A percentile compares a stretch with the other conserved stretches of the same genome.
phyloP scores from a whole-genome alignment of 2,329 filamentous ascomycete species.

The Paraphoma chrysanthemicola region DNA sequence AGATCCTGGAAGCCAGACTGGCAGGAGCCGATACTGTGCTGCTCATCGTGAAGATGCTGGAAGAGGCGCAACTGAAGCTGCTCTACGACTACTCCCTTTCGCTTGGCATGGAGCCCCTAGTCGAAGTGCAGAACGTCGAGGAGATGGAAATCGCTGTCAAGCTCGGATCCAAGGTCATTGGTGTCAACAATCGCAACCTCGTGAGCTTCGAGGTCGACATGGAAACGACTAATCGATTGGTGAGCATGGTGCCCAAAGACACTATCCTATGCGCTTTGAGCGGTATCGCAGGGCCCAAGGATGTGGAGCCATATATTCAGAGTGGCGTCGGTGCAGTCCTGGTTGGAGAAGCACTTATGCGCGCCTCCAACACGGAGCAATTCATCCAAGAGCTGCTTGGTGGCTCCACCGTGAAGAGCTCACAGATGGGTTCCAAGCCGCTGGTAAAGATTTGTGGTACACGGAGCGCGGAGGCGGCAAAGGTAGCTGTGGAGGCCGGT shows the following conservation, averaged over 20 bases:
- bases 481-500: constrained; percentile 80
- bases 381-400: constrained; percentile 89
- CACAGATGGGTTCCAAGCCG: constrained; percentile 40
- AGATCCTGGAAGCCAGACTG: constrained; percentile 91
- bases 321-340: constrained; percentile 93
- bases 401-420: constrained; percentile 42
- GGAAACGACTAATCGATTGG: constrained; percentile 85
- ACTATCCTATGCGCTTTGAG: constrained; percentile 94
- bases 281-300: constrained; percentile 86
- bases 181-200: constrained; percentile 96
- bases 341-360: constrained; percentile 95
- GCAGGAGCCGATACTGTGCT: constrained; percentile 94
- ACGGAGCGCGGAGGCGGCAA: constrained; percentile 79
- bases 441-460: constrained; percentile 97
- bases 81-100: constrained; percentile 89
- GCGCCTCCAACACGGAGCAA: constrained; percentile 77
- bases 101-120: constrained; percentile 95
- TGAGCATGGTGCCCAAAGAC: constrained; percentile 82
- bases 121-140: constrained; percentile 93
- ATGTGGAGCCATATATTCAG: constrained; percentile 85
- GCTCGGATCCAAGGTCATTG: constrained; percentile 88
- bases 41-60: constrained; percentile 98
- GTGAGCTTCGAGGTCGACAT: constrained; percentile 97
- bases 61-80: constrained; percentile 72
- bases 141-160: constrained; percentile 90